Evolutionary conservation across 176 grass and related monocot species (phyloP), one percentile per base, ranked within the genome.

Genomic region (Secale cereale): DNA sequence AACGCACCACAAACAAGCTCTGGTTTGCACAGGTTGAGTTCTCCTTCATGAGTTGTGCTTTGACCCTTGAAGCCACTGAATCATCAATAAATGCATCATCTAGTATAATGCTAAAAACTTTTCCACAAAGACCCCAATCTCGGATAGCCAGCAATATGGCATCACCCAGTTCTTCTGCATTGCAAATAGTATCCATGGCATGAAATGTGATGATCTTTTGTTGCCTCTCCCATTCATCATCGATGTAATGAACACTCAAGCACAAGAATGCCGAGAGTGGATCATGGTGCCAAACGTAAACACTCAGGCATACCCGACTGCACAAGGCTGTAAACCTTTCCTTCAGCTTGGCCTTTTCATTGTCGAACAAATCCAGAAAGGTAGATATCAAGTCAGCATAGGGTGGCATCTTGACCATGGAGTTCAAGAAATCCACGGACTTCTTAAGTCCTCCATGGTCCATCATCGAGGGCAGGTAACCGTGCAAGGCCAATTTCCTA

Each of bases 21-120:
- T 17, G 29, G 8, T 86, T 70, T 54, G 64, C 40, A 77, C 17
- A n/a, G 19, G 32, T 23, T 19, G n/a, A 35, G 57, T 82, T 82
- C 17, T 74, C 10, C 78, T 82, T 40, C 31, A 31, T 78, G 15
- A 86, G 50, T 8, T 28, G 17, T 37, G 61, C 19, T 81, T 86
- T 78, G 14, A 86, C 52, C 82, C 6, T 70, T 76, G 26, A 70
- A 77, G 71, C 61, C 17, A 86, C 83, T 40, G 78, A 89, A 63
- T 82, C 64, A 89, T 82, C 78, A 40, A 71, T 48, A 66, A 90
- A 77, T 70, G 64, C 63, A 78, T 86, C 78, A 82, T 90, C 83
- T 78, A 90, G 26, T 70, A 62, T 32, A 23, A 90, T 77, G 83
- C 78, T 71, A 23, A 90, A 86, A 64, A 86, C 19, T 15, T 89